These are phyloP conservation scores for Diaporthe nobilis DNA, from an alignment of 2,329 filamentous ascomycete genomes.

Conservation along the genomic window DNA sequence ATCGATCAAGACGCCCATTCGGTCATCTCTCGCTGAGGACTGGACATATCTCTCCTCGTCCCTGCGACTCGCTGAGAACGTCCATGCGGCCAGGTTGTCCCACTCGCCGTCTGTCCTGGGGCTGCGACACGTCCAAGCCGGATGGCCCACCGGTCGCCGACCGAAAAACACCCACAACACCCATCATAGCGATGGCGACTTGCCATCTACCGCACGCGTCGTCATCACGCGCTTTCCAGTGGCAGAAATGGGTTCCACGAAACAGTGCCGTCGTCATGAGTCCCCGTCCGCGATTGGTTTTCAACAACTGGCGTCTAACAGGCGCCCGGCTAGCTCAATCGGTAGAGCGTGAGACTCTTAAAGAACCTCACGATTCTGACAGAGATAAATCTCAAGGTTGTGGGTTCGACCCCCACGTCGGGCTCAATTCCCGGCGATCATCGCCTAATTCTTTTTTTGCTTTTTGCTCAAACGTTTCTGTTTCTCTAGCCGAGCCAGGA, in stretches of 20 bases:
- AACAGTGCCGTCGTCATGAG: not conserved
- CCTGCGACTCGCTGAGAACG: not conserved
- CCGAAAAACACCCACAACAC: not conserved
- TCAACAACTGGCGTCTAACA: not conserved
- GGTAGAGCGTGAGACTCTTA: constrained; percentile 82
- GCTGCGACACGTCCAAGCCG: not conserved
- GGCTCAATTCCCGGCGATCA: too few relatives aligned
- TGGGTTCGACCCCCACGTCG: constrained; percentile 40
- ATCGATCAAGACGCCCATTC: not conserved
- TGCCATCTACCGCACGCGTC: not conserved
- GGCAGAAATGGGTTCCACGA: not conserved
- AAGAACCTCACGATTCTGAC: not conserved
- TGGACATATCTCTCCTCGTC: too few relatives aligned
- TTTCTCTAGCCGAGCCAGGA: too few relatives aligned
- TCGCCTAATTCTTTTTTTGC: constrained; percentile 22
- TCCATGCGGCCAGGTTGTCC: not conserved
- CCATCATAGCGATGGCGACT: not conserved
- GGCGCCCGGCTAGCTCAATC: constrained; percentile 74
- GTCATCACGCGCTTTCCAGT: not conserved
- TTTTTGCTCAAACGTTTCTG: too few relatives aligned
- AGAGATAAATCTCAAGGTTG: constrained; percentile 39
- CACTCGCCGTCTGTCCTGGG: not conserved
- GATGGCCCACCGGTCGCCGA: not conserved
- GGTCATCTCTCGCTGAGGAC: not conserved
- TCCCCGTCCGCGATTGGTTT: fast-evolving